Conservation (phyloP, 495 filamentous ascomycete species). For the Podospora didyma region DNA sequence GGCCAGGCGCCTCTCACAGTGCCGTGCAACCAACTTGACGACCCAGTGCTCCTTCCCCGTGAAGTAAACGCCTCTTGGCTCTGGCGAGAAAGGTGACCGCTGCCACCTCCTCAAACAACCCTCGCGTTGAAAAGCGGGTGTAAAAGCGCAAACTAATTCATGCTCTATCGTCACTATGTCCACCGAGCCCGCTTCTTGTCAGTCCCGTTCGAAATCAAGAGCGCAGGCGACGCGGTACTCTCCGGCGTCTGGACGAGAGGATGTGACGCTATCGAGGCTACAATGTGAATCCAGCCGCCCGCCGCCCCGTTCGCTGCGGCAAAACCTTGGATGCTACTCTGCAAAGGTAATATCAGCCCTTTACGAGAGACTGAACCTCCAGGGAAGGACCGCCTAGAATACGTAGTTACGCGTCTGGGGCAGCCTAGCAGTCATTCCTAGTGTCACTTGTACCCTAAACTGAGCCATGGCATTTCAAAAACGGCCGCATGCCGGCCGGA, state of each 20-base stretch:
- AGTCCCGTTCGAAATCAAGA: constrained; percentile 9
- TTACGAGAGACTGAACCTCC: neutral
- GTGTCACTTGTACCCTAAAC: neutral
- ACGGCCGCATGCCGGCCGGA: neutral
- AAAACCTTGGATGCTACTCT: constrained; percentile 26
- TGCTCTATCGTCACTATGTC: neutral
- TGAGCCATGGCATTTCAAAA: neutral
- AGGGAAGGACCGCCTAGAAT: neutral
- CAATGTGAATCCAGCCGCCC: constrained; percentile 8
- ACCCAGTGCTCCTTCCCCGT: neutral
- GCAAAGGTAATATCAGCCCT: constrained; percentile 1
- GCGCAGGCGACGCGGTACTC: constrained; percentile 13
- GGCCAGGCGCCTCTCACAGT: neutral
- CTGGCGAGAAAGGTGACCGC: neutral
- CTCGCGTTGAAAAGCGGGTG: too few species aligned
- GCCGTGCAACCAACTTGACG: neutral
- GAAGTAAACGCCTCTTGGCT: neutral
- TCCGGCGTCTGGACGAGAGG: constrained; percentile 9
- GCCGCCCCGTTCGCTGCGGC: constrained; percentile 11
- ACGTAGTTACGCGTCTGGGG: constrained; percentile 7
- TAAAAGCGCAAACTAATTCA: too few species aligned
- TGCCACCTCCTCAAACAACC: neutral
- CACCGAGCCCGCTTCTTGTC: neutral
- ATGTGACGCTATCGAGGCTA: constrained; percentile 14
- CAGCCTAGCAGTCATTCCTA: constrained; percentile 1